Evolutionary conservation across 768 basidiomycete genomes (phyloP).

Genomic region (Termitomyces sp.): DNA sequence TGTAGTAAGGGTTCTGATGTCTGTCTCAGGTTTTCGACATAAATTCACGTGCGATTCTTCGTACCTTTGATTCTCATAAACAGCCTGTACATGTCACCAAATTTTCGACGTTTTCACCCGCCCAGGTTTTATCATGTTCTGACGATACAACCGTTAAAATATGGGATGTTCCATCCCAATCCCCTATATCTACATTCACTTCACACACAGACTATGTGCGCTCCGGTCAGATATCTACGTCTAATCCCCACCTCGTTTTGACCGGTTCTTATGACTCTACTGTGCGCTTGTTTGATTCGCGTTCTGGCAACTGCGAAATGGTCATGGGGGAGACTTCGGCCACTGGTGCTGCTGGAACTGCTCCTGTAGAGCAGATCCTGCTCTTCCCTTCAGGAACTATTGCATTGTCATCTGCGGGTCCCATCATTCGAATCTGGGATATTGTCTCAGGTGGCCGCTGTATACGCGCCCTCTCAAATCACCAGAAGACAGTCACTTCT

Average conservation of each 20-base stretch:
- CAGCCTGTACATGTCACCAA: slow-evolving; percentile 95
- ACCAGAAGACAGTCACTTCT: slow-evolving; percentile 96
- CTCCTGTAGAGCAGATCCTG: slow-evolving; percentile 89
- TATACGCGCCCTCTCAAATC: slow-evolving; percentile 89
- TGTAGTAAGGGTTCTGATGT: background rate
- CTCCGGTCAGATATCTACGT: slow-evolving; percentile 80
- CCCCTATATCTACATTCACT: slow-evolving; percentile 71
- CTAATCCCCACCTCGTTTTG: slow-evolving; percentile 80
- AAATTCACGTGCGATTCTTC: slow-evolving; percentile 87
- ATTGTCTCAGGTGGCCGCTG: slow-evolving; percentile 88
- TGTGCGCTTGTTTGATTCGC: slow-evolving; percentile 80
- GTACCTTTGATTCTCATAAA: slow-evolving; percentile 90
- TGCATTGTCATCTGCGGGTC: slow-evolving; percentile 84
- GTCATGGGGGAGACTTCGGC: slow-evolving; percentile 54
- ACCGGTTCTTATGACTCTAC: slow-evolving; percentile 96
- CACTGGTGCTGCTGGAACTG: slow-evolving; percentile 29
- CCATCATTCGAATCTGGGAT: slow-evolving; percentile 95
- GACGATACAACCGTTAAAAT: slow-evolving; percentile 93
- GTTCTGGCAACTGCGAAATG: slow-evolving; percentile 84
- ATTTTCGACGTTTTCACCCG: slow-evolving; percentile 79
- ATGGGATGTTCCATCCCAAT: slow-evolving; percentile 94
- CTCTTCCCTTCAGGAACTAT: slow-evolving; percentile 90
- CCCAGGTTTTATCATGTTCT: slow-evolving; percentile 89
- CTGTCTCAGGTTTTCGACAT: slow-evolving; percentile 83
- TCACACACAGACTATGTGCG: slow-evolving; percentile 96